These are phyloP conservation scores for Boeremia lycopersici DNA, from an alignment of 2,329 filamentous ascomycete genomes.

Conservation along the genomic window DNA sequence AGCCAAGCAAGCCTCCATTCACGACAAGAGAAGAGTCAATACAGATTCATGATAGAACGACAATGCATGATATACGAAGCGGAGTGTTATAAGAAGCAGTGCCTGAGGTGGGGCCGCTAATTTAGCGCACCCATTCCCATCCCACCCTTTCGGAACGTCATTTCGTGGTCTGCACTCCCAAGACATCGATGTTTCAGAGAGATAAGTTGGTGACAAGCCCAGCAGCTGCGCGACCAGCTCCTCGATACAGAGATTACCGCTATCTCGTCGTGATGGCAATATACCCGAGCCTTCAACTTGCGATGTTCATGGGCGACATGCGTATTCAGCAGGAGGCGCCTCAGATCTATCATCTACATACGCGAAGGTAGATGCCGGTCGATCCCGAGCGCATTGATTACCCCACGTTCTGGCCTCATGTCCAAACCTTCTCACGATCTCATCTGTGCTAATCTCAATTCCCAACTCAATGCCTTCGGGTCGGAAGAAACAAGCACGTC, in stretches of 20 bases:
- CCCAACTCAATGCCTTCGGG: slow-evolving; percentile 2
- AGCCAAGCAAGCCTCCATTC: too few relatives aligned
- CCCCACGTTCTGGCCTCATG: slow-evolving; percentile 22
- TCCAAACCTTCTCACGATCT: slow-evolving; percentile 9
- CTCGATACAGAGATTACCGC: background rate
- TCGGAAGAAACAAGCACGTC: background rate
- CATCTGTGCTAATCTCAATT: background rate
- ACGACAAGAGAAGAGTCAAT: too few relatives aligned
- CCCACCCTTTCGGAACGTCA: slow-evolving; percentile 1
- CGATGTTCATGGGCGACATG: background rate
- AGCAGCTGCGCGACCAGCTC: background rate
- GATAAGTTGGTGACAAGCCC: background rate
- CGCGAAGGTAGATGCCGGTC: background rate
- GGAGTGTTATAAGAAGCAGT: background rate
- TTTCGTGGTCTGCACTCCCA: slow-evolving; percentile 7
- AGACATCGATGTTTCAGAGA: slow-evolving; percentile 9
- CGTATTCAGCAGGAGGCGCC: background rate
- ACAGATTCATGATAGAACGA: too few relatives aligned
- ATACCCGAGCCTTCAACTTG: background rate
- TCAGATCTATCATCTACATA: background rate
- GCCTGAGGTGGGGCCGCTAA: background rate
- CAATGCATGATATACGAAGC: background rate
- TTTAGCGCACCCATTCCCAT: background rate
- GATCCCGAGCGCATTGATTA: slow-evolving; percentile 15
- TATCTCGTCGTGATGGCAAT: background rate